Base-by-base conservation (phyloP, 2,329 filamentous ascomycete species). In the Curvularia sp. region DNA sequence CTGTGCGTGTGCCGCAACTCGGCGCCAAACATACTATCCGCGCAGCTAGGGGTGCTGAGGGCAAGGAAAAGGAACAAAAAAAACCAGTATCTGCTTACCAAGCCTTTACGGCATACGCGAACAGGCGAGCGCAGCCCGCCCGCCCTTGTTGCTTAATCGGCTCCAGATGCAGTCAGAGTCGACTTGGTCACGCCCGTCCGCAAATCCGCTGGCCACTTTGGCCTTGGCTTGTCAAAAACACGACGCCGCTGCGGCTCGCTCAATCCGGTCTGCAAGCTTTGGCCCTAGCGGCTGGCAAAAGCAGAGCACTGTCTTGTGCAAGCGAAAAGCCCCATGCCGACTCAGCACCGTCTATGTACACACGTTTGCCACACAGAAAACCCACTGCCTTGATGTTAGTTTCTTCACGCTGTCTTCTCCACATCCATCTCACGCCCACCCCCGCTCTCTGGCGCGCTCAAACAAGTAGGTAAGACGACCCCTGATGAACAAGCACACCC, bases 381-480 rank as follows among this genome's bases (percentile, higher is more conserved):
- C 18, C 42, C 49, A 38, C 49, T 49, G 51, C 45, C 50, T 65
- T 56, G 65, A 63, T 59, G 67, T 73, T 74, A 73, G 72, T 65
- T 66, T 60, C 59, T 65, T 65, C 61, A 52, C 60, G 65, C 60
- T 53, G 57, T 57, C 43, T 61, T 54, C 52, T 59, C 30, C 36
- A 55, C 42, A 57, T 52, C 42, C 55, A 56, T 56, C 55, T 51
- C 47, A 46, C 49, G 48, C 34, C 39, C 47, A 36, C 53, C 51
- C 53, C 61, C 53, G 51, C 57, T 49, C 49, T 43, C 39, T 50
- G 41, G 32, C 30, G 27, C 36, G 55, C 66, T 64, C 46, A 58
- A 65, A 64, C 49, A 64, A 69, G 68, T 63, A 71, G 68, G 67
- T 70, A 61, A 66, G 63, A 70, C 67, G 64, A 65, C 50, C 34